These are phyloP conservation scores for Penicillium expansum DNA, from an alignment of 2,329 filamentous ascomycete species.

Conservation along the genomic window DNA sequence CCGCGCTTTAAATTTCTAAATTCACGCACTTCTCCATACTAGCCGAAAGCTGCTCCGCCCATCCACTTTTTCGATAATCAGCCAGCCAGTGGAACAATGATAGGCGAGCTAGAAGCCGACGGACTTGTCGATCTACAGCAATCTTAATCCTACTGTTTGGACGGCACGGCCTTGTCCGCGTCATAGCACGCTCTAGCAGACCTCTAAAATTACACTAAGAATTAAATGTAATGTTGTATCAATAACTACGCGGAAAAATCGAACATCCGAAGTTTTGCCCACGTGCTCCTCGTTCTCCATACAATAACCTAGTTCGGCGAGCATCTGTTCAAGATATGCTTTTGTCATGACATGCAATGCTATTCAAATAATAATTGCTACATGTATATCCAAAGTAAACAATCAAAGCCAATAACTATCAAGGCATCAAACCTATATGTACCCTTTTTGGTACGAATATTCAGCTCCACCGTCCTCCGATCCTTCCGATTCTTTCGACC, in stretches of 20 bases:
- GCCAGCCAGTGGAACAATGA: conserved; percentile 4
- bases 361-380: neutral
- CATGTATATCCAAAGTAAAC: too few species aligned
- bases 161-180: conserved; percentile 8
- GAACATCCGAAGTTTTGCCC: neutral
- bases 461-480: neutral
- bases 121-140: conserved; percentile 15
- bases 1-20: neutral
- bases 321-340: neutral
- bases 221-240: too few species aligned
- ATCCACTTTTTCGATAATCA: neutral
- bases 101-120: conserved; percentile 4
- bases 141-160: conserved; percentile 13
- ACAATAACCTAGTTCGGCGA: neutral
- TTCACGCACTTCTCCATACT: neutral
- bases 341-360: neutral
- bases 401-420: neutral
- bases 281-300: neutral
- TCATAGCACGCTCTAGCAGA: conserved; percentile 11
- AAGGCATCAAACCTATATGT: neutral
- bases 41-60: neutral
- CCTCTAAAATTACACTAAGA: neutral
- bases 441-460: neutral
- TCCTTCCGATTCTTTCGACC: neutral
- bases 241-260: neutral